Conservation (phyloP, 345 rosid species). For the Lepidium aucheri region DNA sequence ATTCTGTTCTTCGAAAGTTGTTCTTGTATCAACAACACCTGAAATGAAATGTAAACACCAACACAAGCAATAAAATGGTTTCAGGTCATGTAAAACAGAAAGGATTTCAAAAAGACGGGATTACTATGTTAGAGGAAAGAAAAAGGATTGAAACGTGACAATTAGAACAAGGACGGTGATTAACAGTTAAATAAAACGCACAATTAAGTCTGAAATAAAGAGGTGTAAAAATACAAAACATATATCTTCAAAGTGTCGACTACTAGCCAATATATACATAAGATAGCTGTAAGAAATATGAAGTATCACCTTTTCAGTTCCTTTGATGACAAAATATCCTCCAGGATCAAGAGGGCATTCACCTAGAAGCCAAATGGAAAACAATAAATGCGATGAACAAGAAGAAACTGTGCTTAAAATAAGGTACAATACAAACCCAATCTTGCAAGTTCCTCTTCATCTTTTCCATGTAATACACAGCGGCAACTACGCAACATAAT, state of each 20-base stretch:
- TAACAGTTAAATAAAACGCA: too few relatives aligned
- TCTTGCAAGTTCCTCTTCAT: slow-evolving; percentile 89
- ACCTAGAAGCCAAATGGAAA: slow-evolving; percentile 39
- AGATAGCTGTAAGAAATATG: not conserved
- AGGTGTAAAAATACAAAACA: slow-evolving; percentile 7
- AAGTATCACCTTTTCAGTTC: slow-evolving; percentile 69
- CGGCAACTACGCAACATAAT: slow-evolving; percentile 80
- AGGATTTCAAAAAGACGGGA: not conserved
- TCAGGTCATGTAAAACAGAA: not conserved
- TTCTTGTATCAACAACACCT: slow-evolving; percentile 92
- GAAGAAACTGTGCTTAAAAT: not conserved
- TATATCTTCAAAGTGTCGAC: not conserved
- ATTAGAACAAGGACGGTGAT: not conserved
- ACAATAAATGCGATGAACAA: not conserved
- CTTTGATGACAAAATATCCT: slow-evolving; percentile 86
- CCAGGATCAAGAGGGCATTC: slow-evolving; percentile 99
- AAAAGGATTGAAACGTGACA: not conserved
- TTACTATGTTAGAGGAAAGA: not conserved
- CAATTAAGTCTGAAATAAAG: not conserved
- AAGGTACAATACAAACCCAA: slow-evolving; percentile 49
- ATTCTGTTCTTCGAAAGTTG: slow-evolving; percentile 95
- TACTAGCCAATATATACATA: not conserved
- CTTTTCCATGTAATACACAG: slow-evolving; percentile 68
- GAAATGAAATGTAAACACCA: slow-evolving; percentile 29
- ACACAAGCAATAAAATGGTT: not conserved